Conservation (phyloP, 768 basidiomycete genomes). For the Termitomyces heimii region DNA sequence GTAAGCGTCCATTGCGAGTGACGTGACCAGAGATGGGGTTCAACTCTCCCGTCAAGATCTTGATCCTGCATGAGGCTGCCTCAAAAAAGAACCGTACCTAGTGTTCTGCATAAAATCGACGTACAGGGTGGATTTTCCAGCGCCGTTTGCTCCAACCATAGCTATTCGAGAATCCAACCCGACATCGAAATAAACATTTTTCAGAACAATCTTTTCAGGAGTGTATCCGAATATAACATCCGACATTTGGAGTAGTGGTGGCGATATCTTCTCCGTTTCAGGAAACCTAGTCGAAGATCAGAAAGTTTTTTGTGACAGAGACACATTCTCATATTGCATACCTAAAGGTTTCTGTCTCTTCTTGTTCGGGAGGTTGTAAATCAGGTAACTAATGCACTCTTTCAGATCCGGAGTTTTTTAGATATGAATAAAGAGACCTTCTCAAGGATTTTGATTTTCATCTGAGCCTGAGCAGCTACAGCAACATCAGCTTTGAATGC, state of each 20-base stretch:
- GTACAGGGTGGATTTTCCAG: slow-evolving; percentile 93
- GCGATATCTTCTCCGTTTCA: slow-evolving; percentile 95
- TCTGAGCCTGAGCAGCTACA: slow-evolving; percentile 79
- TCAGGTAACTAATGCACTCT: slow-evolving; percentile 68
- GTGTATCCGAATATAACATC: slow-evolving; percentile 89
- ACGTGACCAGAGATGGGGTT: slow-evolving; percentile 73
- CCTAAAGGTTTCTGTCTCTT: slow-evolving; percentile 93
- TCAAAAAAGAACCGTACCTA: background rate
- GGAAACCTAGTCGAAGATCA: slow-evolving; percentile 57
- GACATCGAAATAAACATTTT: slow-evolving; percentile 82
- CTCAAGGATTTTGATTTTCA: slow-evolving; percentile 70
- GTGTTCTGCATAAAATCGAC: slow-evolving; percentile 15
- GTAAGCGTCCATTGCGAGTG: slow-evolving; percentile 84
- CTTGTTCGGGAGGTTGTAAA: slow-evolving; percentile 85
- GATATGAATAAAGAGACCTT: slow-evolving; percentile 42
- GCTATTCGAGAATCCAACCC: slow-evolving; percentile 94
- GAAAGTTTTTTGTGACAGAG: background rate
- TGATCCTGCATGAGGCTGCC: slow-evolving; percentile 54
- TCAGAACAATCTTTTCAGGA: slow-evolving; percentile 69
- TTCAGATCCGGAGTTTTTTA: background rate
- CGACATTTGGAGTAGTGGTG: slow-evolving; percentile 88
- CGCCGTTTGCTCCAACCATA: slow-evolving; percentile 91
- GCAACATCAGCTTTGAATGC: background rate
- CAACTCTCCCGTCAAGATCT: slow-evolving; percentile 82
- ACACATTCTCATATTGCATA: slow-evolving; percentile 23